Conservation (phyloP, 176 grass and related monocot genomes). For the Pontederia paniculata region DNA sequence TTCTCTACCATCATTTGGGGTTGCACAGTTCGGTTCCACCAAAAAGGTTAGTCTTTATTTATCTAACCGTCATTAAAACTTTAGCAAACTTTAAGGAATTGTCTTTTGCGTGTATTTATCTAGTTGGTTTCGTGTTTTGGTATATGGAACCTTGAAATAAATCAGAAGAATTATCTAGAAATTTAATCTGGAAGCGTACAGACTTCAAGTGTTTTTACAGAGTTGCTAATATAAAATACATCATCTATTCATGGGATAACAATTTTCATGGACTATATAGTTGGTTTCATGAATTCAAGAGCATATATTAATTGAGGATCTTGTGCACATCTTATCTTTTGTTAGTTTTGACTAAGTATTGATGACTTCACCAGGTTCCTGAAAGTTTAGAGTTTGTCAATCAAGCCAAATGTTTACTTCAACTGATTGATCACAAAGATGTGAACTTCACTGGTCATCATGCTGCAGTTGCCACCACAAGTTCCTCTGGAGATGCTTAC, state of each 20-base stretch:
- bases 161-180: too few relatives aligned
- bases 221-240: too few relatives aligned
- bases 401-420: conserved; percentile 2
- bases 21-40: conserved; percentile 69
- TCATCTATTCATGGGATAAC: too few relatives aligned
- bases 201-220: too few relatives aligned
- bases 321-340: neutral
- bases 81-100: neutral
- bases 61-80: neutral
- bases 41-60: conserved; percentile 51
- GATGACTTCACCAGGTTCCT: neutral
- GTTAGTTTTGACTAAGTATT: neutral
- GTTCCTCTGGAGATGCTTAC: conserved; percentile 3
- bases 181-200: too few relatives aligned
- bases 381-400: conserved; percentile 3
- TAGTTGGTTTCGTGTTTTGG: too few relatives aligned
- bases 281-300: too few relatives aligned
- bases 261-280: too few relatives aligned
- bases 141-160: too few relatives aligned
- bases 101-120: neutral
- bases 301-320: neutral
- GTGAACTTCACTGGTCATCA: neutral
- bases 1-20: conserved; percentile 49
- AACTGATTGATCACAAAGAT: conserved; percentile 6
- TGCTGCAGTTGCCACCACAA: neutral